Percentiles rank a stretch among this genome's conserved stretches.
Conservation (phyloP, 1,139 yeast genomes). For the Magnusiomyces sp. region DNA sequence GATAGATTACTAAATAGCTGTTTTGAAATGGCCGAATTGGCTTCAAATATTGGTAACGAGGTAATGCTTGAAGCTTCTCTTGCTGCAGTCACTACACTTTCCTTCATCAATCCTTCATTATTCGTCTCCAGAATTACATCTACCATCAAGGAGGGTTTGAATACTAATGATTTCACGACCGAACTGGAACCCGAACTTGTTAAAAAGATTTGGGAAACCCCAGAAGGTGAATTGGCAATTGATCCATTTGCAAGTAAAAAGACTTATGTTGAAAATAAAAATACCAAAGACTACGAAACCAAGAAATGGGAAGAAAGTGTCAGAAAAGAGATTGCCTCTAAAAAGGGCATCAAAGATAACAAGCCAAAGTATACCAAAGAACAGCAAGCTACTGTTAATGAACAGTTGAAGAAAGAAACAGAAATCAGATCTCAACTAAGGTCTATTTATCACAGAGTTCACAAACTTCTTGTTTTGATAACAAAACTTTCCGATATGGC, state of each 20-base stretch:
- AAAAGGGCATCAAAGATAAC: slow-evolving; percentile 28
- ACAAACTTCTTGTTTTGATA: slow-evolving; percentile 47
- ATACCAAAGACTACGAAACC: slow-evolving; percentile 75
- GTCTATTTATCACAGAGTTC: slow-evolving; percentile 33
- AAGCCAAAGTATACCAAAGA: slow-evolving; percentile 62
- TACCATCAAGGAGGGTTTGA: slow-evolving; percentile 33
- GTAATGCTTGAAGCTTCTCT: slow-evolving; percentile 39
- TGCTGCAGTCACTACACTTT: slow-evolving; percentile 51
- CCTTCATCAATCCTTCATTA: slow-evolving; percentile 60
- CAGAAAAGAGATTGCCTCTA: slow-evolving; percentile 61
- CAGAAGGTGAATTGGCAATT: slow-evolving; percentile 62
- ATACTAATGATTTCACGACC: slow-evolving; percentile 25
- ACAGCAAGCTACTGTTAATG: slow-evolving; percentile 53
- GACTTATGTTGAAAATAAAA: slow-evolving; percentile 41
- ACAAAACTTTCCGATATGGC: slow-evolving; percentile 46
- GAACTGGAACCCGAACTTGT: slow-evolving; percentile 23
- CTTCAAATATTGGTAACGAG: slow-evolving; percentile 13
- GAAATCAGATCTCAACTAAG: slow-evolving; percentile 44
- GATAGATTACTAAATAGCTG: slow-evolving; percentile 34
- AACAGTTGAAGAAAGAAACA: slow-evolving; percentile 55
- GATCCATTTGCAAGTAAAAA: slow-evolving; percentile 40
- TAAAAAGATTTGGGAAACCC: slow-evolving; percentile 49
- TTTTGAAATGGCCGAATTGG: slow-evolving; percentile 23
- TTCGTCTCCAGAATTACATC: slow-evolving; percentile 47
- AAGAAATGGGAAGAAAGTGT: slow-evolving; percentile 84